Evolutionary conservation across 1,284 basidiomycete genomes (phyloP).

Genomic region (Neonothopanus nambi): DNA sequence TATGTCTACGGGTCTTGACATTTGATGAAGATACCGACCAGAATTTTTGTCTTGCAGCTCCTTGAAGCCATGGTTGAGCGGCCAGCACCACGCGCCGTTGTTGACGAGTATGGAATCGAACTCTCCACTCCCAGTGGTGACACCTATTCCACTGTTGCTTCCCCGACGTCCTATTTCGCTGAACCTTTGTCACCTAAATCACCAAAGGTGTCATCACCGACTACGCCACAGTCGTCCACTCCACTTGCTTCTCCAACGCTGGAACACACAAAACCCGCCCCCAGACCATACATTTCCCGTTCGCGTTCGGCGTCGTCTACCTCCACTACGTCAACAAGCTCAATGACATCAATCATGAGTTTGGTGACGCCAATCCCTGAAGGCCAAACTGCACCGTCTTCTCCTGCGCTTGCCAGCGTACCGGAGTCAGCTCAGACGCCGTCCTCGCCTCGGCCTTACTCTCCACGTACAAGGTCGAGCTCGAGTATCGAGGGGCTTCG

Average conservation of each 20-base stretch:
- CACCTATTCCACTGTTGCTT: neutral
- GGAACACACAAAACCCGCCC: neutral
- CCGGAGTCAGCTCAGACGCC: neutral
- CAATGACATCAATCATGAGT: neutral
- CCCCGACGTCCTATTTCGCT: neutral
- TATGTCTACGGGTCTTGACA: constrained; percentile 34
- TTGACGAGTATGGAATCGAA: constrained; percentile 57
- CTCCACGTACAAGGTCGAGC: constrained; percentile 2
- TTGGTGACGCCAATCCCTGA: neutral
- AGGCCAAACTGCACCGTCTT: neutral
- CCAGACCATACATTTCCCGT: constrained; percentile 3
- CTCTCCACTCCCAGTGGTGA: constrained; percentile 22
- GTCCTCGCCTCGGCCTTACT: neutral
- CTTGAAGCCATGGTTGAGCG: constrained; percentile 65
- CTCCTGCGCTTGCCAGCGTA: neutral
- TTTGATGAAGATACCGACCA: neutral
- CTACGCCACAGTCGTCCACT: neutral
- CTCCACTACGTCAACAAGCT: neutral
- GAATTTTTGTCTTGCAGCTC: constrained; percentile 29
- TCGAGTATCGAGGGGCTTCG: neutral
- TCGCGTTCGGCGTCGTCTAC: neutral
- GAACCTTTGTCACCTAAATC: constrained; percentile 1
- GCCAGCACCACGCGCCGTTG: constrained; percentile 54
- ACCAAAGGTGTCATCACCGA: neutral
- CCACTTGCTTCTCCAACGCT: neutral